Percentiles rank a stretch among this genome's conserved stretches.
These are phyloP conservation scores for Keithomyces neogunnii DNA, from an alignment of 2,329 filamentous ascomycete species.

Conservation along the genomic window DNA sequence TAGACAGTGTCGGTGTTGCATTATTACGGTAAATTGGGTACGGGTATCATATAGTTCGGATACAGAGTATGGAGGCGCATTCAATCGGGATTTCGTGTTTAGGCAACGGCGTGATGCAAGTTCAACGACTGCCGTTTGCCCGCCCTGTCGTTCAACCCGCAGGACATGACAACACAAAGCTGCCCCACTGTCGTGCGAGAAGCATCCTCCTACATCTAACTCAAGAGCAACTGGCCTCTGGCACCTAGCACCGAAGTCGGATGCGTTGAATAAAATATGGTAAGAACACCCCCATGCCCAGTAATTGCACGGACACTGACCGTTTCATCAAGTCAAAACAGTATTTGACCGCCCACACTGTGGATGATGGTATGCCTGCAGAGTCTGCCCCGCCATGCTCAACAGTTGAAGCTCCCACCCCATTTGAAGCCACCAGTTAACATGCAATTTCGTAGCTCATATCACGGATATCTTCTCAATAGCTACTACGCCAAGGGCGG, in stretches of 20 bases:
- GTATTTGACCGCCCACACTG: conserved; percentile 87
- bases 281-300: conserved; percentile 8
- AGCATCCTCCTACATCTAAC: conserved; percentile 5
- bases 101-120: too few species aligned
- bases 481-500: conserved; percentile 61
- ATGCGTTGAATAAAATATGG: conserved; percentile 14
- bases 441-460: conserved; percentile 51
- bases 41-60: too few species aligned
- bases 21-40: too few species aligned
- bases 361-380: conserved; percentile 63
- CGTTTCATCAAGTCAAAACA: conserved; percentile 71
- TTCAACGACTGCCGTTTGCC: not conserved
- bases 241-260: not conserved
- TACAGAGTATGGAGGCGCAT: too few species aligned
- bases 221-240: not conserved
- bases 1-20: too few species aligned
- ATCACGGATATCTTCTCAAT: conserved; percentile 77
- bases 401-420: not conserved
- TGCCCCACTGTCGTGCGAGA: conserved; percentile 9
- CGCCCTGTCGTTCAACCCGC: not conserved
- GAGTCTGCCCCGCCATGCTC: conserved; percentile 16
- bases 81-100: too few species aligned
- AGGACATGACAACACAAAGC: not conserved
- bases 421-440: not conserved
- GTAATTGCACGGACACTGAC: conserved; percentile 2